These are phyloP conservation scores for Excoecaria agallocha DNA, from an alignment of 345 rosid genomes.

Conservation along the genomic window DNA sequence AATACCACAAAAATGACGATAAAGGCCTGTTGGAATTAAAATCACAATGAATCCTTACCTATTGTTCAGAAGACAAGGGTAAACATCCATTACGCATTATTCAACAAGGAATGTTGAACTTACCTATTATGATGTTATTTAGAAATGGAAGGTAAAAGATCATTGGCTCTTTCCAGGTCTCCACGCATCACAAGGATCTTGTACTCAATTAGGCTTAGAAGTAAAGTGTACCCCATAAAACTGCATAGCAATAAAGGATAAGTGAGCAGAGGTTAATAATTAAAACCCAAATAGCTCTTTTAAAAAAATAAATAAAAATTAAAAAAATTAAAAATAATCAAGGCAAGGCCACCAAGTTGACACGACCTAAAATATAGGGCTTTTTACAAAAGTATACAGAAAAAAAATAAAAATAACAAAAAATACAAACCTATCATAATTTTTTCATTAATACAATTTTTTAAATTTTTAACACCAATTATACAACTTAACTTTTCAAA, in stretches of 20 bases:
- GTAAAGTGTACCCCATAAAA: constrained; percentile 78
- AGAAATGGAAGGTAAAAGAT: constrained; percentile 78
- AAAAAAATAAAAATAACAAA: no score
- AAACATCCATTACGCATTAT: constrained; percentile 1
- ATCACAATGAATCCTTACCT: background rate
- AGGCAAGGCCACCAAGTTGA: background rate
- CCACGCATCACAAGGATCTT: constrained; percentile 98
- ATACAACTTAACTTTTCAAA: no score
- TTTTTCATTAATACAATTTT: no score
- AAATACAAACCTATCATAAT: no score
- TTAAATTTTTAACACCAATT: no score
- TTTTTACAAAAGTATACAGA: no score
- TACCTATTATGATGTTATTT: constrained; percentile 86
- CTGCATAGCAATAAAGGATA: constrained; percentile 34
- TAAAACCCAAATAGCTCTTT: constrained; percentile 6
- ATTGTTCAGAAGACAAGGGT: background rate
- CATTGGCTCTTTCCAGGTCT: constrained; percentile 74
- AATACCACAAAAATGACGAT: no score
- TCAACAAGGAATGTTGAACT: background rate
- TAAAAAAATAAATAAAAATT: background rate
- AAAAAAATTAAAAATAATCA: constrained; percentile 26
- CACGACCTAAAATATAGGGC: no score
- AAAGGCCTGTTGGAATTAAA: background rate
- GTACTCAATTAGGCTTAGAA: constrained; percentile 88
- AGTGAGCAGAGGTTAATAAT: constrained; percentile 19